These are phyloP conservation scores for Linum tenue DNA, from an alignment of 345 rosid species.

Conservation along the genomic window DNA sequence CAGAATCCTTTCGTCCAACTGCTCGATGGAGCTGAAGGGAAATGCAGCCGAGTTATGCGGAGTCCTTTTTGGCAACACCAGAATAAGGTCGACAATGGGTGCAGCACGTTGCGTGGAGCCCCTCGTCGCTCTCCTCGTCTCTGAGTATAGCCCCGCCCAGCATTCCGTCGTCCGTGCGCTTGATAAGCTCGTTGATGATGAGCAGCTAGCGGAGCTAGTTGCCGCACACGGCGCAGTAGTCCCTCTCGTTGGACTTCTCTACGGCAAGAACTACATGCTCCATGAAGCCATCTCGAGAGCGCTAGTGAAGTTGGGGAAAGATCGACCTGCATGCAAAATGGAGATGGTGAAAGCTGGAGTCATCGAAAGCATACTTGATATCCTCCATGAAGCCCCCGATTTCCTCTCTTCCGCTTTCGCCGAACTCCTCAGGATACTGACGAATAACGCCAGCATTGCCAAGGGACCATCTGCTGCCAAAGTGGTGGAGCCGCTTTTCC, in stretches of 20 bases:
- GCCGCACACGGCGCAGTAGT: slow-evolving; percentile 98
- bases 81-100: slow-evolving; percentile 90
- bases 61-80: slow-evolving; percentile 86
- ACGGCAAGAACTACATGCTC: slow-evolving; percentile 77
- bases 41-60: slow-evolving; percentile 98
- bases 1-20: slow-evolving; percentile 84
- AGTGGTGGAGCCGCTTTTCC: slow-evolving; percentile 88
- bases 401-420: slow-evolving; percentile 89
- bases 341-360: slow-evolving; percentile 99
- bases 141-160: slow-evolving; percentile 88
- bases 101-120: slow-evolving; percentile 99
- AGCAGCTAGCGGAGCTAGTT: slow-evolving; percentile 95
- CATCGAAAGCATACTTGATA: slow-evolving; percentile 77
- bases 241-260: slow-evolving; percentile 96
- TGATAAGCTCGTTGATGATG: slow-evolving; percentile 95
- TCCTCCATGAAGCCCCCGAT: slow-evolving; percentile 92
- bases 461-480: slow-evolving; percentile 90
- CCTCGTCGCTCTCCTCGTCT: slow-evolving; percentile 83
- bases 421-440: slow-evolving; percentile 84
- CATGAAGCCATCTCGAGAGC: slow-evolving; percentile 96
- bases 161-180: slow-evolving; percentile 90
- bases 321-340: slow-evolving; percentile 92
- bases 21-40: slow-evolving; percentile 90
- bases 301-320: slow-evolving; percentile 93
- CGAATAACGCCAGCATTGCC: slow-evolving; percentile 92